Percentiles rank a stretch among this genome's conserved stretches.
Conservation (phyloP, 331 rosid species). For the Prunus yedoensis region DNA sequence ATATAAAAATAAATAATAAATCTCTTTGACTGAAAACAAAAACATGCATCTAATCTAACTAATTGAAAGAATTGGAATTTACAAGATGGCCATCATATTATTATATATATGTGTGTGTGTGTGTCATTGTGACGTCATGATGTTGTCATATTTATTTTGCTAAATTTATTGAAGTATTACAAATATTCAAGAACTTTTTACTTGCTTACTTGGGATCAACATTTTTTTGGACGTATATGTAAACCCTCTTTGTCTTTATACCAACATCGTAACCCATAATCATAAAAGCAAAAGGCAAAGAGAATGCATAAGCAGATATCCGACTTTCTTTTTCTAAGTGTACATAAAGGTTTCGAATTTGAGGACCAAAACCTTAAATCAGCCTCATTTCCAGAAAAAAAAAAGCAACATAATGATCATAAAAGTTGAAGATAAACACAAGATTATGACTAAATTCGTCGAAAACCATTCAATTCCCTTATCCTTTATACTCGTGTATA, state of each 20-base stretch:
- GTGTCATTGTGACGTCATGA: constrained; percentile 53
- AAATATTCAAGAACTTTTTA: not conserved
- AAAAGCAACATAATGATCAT: constrained; percentile 39
- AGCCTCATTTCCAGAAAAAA: too few relatives aligned
- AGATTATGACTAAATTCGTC: too few relatives aligned
- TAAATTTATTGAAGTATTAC: not conserved
- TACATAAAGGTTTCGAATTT: not conserved
- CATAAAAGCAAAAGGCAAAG: constrained; percentile 45
- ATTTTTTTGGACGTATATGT: constrained; percentile 43
- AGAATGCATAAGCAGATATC: constrained; percentile 17
- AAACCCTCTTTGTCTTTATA: constrained; percentile 37
- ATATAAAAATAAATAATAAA: too few relatives aligned
- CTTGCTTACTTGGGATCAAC: constrained; percentile 35
- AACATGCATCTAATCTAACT: too few relatives aligned
- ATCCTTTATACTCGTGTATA: too few relatives aligned
- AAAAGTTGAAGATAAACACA: constrained; percentile 17
- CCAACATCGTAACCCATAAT: constrained; percentile 39
- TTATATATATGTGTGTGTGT: not conserved
- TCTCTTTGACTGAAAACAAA: too few relatives aligned
- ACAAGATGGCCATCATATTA: too few relatives aligned
- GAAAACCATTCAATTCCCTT: too few relatives aligned
- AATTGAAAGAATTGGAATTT: too few relatives aligned
- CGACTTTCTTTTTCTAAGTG: constrained; percentile 29
- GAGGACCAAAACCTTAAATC: constrained; percentile 19
- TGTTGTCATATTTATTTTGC: constrained; percentile 13